phyloP scores from a whole-genome alignment of 345 rosid genomes.

The Hibiscus trionum region DNA sequence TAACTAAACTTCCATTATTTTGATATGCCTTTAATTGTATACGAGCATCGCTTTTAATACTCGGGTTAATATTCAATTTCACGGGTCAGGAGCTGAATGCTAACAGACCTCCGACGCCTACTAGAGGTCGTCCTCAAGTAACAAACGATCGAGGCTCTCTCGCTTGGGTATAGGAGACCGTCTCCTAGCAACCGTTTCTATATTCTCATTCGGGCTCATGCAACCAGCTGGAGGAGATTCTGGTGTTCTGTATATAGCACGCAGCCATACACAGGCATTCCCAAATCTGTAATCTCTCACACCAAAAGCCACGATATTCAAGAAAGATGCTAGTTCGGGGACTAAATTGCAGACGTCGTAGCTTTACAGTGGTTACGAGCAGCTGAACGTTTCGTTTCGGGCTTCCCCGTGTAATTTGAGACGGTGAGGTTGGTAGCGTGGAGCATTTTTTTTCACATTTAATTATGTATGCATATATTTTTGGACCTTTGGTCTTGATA shows the following conservation, averaged over 20 bases:
- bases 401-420: background rate
- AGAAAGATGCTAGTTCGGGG: background rate
- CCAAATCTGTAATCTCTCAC: slow-evolving; percentile 12
- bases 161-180: slow-evolving; percentile 63
- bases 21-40: background rate
- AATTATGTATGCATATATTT: background rate
- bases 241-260: slow-evolving; percentile 37
- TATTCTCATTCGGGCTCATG: slow-evolving; percentile 28
- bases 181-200: slow-evolving; percentile 10
- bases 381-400: background rate
- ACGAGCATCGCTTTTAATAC: background rate
- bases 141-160: slow-evolving; percentile 84
- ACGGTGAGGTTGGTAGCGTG: background rate
- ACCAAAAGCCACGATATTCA: slow-evolving; percentile 15
- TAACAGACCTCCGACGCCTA: slow-evolving; percentile 91
- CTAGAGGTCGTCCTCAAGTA: slow-evolving; percentile 88
- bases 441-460: no score
- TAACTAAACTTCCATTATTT: background rate
- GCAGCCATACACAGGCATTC: slow-evolving; percentile 31
- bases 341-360: background rate
- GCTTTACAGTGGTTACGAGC: background rate
- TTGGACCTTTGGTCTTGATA: no score
- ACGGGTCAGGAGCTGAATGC: slow-evolving; percentile 77
- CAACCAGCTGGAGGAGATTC: slow-evolving; percentile 30
- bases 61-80: background rate